Percentiles rank a stretch among this genome's conserved stretches.
phyloP scores from a whole-genome alignment of 2,329 filamentous ascomycete genomes.

The Diaporthe sp. region DNA sequence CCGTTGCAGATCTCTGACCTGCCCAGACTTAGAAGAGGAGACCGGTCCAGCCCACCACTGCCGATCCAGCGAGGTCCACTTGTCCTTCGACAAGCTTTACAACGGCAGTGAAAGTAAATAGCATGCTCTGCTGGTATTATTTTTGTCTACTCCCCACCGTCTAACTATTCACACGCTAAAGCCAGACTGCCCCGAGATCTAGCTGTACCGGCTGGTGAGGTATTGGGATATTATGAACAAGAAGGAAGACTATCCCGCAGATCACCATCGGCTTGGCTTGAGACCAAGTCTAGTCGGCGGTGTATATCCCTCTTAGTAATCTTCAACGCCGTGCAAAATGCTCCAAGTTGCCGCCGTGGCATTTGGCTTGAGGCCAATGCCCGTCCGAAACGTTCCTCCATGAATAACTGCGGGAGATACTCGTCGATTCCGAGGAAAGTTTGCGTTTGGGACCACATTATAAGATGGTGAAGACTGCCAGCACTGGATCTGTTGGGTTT shows the following conservation, averaged over 20 bases:
- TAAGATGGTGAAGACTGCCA: neutral
- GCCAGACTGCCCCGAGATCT: neutral
- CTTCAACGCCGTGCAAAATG: slow-evolving; percentile 1
- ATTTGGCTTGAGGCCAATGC: neutral
- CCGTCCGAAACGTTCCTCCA: neutral
- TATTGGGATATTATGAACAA: neutral
- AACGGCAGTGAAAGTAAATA: too few relatives aligned
- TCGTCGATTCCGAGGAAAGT: neutral
- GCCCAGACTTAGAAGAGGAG: too few relatives aligned
- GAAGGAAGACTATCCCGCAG: neutral
- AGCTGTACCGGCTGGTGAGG: neutral
- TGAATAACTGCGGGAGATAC: neutral
- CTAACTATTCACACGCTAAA: neutral
- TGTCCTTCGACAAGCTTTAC: neutral
- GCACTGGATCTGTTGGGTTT: neutral
- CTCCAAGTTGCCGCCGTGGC: neutral
- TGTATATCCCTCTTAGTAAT: neutral
- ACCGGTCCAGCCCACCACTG: too few relatives aligned
- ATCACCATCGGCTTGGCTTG: neutral
- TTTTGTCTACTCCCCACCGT: neutral
- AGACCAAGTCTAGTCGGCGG: neutral
- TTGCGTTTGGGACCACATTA: neutral
- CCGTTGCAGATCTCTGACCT: too few relatives aligned
- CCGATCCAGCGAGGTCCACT: neutral
- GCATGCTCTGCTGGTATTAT: neutral